A percentile compares a stretch with the other conserved stretches of the same genome.
Evolutionary conservation across 176 grass and related monocot genomes (phyloP).

Genomic region (Hordeum vulgare): DNA sequence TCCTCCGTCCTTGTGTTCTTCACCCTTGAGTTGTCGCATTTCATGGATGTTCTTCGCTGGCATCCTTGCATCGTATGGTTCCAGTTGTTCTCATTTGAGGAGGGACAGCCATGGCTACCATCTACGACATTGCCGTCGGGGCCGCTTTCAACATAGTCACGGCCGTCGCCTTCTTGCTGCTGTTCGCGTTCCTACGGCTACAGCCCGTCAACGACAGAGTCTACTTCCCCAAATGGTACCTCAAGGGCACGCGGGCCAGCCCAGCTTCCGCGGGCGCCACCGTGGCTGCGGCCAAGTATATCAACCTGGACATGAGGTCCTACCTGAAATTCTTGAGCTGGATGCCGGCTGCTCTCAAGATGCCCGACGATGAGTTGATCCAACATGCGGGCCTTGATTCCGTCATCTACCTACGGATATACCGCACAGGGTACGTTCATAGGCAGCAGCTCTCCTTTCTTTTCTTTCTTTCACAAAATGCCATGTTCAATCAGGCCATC

Average conservation of each 20-base stretch:
- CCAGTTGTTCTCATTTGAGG: not conserved
- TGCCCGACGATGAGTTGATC: slow-evolving; percentile 89
- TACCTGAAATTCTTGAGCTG: slow-evolving; percentile 79
- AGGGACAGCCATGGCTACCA: slow-evolving; percentile 42
- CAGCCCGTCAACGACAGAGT: slow-evolving; percentile 96
- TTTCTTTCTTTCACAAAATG: not conserved
- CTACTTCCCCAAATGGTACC: slow-evolving; percentile 97
- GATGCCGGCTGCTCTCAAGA: slow-evolving; percentile 71
- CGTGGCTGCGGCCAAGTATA: slow-evolving; percentile 39
- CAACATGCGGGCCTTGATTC: slow-evolving; percentile 95
- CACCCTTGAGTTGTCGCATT: too few relatives aligned
- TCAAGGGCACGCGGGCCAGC: slow-evolving; percentile 72
- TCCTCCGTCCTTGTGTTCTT: accelerated
- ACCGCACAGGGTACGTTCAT: slow-evolving; percentile 72
- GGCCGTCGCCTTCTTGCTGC: slow-evolving; percentile 57
- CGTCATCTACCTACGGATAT: slow-evolving; percentile 83
- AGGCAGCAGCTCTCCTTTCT: not conserved
- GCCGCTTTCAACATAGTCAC: slow-evolving; percentile 59
- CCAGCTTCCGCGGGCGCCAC: slow-evolving; percentile 40
- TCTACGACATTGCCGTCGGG: slow-evolving; percentile 48
- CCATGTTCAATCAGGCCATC: not conserved
- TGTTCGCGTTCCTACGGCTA: slow-evolving; percentile 69
- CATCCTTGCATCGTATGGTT: not conserved
- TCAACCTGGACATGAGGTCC: slow-evolving; percentile 63
- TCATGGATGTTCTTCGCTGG: too few relatives aligned